These are phyloP conservation scores for Inga leiocalycina DNA, from an alignment of 306 rosid genomes.

Conservation along the genomic window DNA sequence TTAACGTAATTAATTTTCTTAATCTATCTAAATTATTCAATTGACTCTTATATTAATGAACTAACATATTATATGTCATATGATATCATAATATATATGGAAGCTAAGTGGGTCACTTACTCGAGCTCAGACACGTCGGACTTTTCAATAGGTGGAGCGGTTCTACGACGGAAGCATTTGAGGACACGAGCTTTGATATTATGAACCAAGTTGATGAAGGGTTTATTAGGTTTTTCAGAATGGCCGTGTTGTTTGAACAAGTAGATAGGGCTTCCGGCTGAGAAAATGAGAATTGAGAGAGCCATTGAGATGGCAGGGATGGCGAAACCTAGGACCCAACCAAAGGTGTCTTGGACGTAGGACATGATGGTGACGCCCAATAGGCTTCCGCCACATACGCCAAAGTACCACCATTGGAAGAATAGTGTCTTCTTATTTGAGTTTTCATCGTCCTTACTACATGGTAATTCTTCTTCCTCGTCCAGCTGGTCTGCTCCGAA, in stretches of 20 bases:
- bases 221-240: conserved; percentile 25
- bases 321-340: conserved; percentile 90
- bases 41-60: too few species aligned
- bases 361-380: conserved; percentile 90
- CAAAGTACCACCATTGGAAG: conserved; percentile 94
- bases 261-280: conserved; percentile 70
- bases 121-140: conserved; percentile 67
- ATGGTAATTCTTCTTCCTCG: conserved; percentile 67
- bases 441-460: conserved; percentile 53
- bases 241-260: conserved; percentile 46
- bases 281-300: conserved; percentile 56
- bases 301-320: conserved; percentile 79
- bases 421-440: conserved; percentile 55
- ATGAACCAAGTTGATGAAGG: conserved; percentile 40
- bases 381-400: conserved; percentile 81
- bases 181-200: conserved; percentile 55
- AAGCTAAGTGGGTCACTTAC: conserved; percentile 51
- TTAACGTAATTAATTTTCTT: too few species aligned
- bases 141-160: conserved; percentile 47
- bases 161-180: conserved; percentile 54
- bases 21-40: too few species aligned
- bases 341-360: conserved; percentile 86
- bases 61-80: too few species aligned
- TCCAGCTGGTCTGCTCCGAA: conserved; percentile 92
- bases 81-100: too few species aligned